Percentiles rank a stretch among this genome's conserved stretches.
These are phyloP conservation scores for Besnoitia besnoiti DNA, from an alignment of 169 alveolate species.

Conservation along the genomic window DNA sequence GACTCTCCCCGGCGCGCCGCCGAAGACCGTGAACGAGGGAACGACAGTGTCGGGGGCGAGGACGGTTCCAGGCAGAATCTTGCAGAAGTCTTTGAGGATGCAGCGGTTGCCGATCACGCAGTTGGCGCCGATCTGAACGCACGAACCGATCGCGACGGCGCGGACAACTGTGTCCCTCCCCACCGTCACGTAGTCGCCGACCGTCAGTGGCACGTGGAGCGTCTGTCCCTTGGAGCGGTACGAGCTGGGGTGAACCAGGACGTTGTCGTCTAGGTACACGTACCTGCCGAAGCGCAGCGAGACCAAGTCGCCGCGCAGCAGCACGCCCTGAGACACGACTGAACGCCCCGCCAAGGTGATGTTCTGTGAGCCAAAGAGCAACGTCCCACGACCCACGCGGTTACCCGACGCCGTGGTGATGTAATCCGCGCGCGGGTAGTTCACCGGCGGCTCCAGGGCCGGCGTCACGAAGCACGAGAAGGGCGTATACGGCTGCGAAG, in stretches of 20 bases:
- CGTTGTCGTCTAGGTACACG: constrained; percentile 77
- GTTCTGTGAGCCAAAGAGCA: constrained; percentile 74
- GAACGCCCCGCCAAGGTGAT: constrained; percentile 70
- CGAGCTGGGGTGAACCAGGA: constrained; percentile 69
- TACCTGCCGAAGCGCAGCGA: constrained; percentile 79
- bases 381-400: constrained; percentile 68
- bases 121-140: constrained; percentile 84
- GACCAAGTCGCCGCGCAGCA: constrained; percentile 83
- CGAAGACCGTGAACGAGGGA: constrained; percentile 85
- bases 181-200: constrained; percentile 83
- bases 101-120: constrained; percentile 84
- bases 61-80: constrained; percentile 79
- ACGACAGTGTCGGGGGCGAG: constrained; percentile 85
- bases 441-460: neutral
- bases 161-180: constrained; percentile 81
- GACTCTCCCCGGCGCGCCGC: constrained; percentile 86
- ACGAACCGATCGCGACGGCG: constrained; percentile 82
- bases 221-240: constrained; percentile 27
- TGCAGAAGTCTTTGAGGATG: constrained; percentile 79
- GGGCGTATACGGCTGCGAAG: neutral
- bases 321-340: constrained; percentile 30
- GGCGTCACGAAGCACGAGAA: neutral
- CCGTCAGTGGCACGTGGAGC: constrained; percentile 69
- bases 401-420: constrained; percentile 69
- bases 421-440: neutral